Base-by-base conservation (phyloP, 495 filamentous ascomycete genomes). In the Penicillium mononematosum region DNA sequence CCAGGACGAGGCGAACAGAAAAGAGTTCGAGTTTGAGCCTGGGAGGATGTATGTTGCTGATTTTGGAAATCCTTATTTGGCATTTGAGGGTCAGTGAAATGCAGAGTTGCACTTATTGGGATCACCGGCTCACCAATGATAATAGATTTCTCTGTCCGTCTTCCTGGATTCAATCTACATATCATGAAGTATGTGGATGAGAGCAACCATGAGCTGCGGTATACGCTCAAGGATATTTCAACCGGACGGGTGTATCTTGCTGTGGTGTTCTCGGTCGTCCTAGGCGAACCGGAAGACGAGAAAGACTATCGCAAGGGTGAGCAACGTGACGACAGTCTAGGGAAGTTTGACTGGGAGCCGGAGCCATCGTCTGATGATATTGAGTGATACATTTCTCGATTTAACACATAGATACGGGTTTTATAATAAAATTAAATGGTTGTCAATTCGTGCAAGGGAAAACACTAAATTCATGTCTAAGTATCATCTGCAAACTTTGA, bases 31-130 rank as follows among this genome's bases (percentile, higher is more conserved):
- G 1, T 87, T 86, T 72, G 83, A 86, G 55, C 66, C 66, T 39
- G 85, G 82, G 1, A 72, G 84, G 58, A 73, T 79, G 46, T 96
- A 96, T 69, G 71, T 77, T 27, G 81, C 83, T 43, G 93, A 97
- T 71, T 97, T 98, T 71, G 94, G 85, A 62, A 97, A 96, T 66
- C 85, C 86, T n/a, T 96, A 92, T 76, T 67, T 98, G 42, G 88
- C 92, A 68, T 96, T 97, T 64, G 85, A 84, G 66, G 80, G 85
- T 86, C 57, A 49, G 73, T 71, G 44, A 20, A 19, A 43, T 16
- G 39, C 20, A 6, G 3, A 44, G n/a, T 42, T 60, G 17, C 19
- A 54, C 44, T 29, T 24, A 63, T 45, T 22, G 44, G 11, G 46
- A 31, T 51, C 2, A 1, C 41, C n/a, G 46, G 22, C 42, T 42